Base-by-base conservation (phyloP, 1,284 basidiomycete genomes). In the Cryptococcus depauperatus region DNA sequence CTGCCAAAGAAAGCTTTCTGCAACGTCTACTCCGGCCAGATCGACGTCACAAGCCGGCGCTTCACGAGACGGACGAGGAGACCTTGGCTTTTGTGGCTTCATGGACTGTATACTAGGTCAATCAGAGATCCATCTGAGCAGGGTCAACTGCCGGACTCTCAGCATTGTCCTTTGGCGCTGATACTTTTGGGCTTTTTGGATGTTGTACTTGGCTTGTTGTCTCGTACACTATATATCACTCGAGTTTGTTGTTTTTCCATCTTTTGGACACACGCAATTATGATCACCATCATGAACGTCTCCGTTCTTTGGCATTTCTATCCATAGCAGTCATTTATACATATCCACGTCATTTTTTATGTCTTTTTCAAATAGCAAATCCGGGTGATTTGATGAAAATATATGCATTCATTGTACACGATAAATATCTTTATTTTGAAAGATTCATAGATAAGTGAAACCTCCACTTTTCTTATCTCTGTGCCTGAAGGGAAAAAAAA, bases 21-120 rank as follows among this genome's bases (percentile, higher is more conserved):
- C 52, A 59, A 38, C 53, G 61, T 25, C 46, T 64, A 23, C 51
- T 61, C 14, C 53, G 59, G 29, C 45, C 52, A 3, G 59, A 64
- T 21, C 45, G 53, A 29, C 50, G 55, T 19, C 51, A 37, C 37
- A 21, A 44, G 41, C n/a, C 43, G 48, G 21, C 39, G n/a, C 13
- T 32, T 14, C 33, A 56, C 16, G 54, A 61, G 37, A 57, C 59
- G 38, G 62, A 64, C 19, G 61, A 59, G 26, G 50, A 58, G 41
- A 47, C 53, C 5, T 50, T 62, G 27, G 59, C 59, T 18, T 54
- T 57, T 9, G 43, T 56, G 5, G 21, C 35, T 8, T 59, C 57
- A n/a, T 61, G 54, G 53, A 46, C 49, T 35, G 55, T 57, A 6
- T 43, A 54, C 39, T 58, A 51, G 37, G 30, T 29, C 19, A n/a